A percentile compares a stretch with the other conserved stretches of the same genome.
Evolutionary conservation across 139 green algal genomes (phyloP).

Genomic region (Edaphochlamys debaryana): DNA sequence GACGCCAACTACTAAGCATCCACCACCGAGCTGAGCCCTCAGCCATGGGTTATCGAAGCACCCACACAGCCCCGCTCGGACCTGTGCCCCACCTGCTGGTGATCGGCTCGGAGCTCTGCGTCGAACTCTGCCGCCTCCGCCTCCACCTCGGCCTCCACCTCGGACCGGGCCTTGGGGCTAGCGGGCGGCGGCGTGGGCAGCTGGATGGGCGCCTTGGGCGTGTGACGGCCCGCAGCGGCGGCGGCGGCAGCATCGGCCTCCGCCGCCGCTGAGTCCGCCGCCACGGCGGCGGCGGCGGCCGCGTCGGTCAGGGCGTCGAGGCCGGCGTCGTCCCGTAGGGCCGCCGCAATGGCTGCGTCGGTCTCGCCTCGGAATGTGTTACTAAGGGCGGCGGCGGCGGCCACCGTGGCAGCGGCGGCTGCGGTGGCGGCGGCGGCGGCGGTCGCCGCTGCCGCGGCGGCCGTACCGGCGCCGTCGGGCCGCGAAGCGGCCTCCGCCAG

Average conservation of each 20-base stretch:
- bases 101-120: not conserved
- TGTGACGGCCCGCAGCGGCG: not conserved
- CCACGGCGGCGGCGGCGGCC: not conserved
- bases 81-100: slow-evolving; percentile 3
- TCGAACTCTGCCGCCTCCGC: not conserved
- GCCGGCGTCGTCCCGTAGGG: not conserved
- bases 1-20: too few species aligned
- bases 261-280: not conserved
- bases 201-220: not conserved
- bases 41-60: too few species aligned
- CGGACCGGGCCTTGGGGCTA: too few species aligned
- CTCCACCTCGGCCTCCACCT: not conserved
- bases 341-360: too few species aligned
- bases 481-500: too few species aligned
- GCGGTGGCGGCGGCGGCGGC: too few species aligned
- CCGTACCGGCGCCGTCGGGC: too few species aligned
- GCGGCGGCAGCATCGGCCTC: not conserved
- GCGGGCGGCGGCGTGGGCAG: not conserved
- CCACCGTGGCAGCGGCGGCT: too few species aligned
- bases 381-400: too few species aligned
- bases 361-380: too few species aligned
- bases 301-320: not conserved
- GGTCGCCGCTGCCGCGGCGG: not conserved
- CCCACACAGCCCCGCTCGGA: too few species aligned
- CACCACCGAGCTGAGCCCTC: too few species aligned